Percentiles rank a stretch among this genome's conserved stretches.
phyloP scores from a whole-genome alignment of 2,329 filamentous ascomycete genomes.

The Pezicula carpinea region DNA sequence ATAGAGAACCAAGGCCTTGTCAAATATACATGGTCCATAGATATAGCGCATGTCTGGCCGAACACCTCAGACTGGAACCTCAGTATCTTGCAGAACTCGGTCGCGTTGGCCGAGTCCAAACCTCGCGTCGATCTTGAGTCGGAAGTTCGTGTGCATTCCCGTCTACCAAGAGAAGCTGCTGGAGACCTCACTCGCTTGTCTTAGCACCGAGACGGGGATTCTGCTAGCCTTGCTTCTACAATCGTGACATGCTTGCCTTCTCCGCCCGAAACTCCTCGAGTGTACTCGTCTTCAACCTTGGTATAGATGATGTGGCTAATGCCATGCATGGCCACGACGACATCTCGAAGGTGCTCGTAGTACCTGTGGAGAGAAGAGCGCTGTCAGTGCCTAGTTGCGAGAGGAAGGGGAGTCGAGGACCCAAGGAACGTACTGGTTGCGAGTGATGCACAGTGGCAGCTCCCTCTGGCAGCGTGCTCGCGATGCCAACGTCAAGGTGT shows the following conservation, averaged over 20 bases:
- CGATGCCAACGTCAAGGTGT: slow-evolving; percentile 68
- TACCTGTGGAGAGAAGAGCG: background rate
- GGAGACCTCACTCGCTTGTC: slow-evolving; percentile 44
- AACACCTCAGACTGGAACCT: slow-evolving; percentile 59
- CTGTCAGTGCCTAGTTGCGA: background rate
- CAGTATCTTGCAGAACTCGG: slow-evolving; percentile 66
- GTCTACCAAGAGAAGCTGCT: no score
- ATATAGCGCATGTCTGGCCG: slow-evolving; percentile 55
- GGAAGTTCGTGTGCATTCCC: background rate
- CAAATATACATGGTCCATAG: slow-evolving; percentile 67
- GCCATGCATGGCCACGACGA: slow-evolving; percentile 66
- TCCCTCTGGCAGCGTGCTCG: slow-evolving; percentile 61
- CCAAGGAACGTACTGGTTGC: slow-evolving; percentile 40
- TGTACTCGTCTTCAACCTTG: slow-evolving; percentile 68
- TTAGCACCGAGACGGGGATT: slow-evolving; percentile 63
- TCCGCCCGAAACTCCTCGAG: slow-evolving; percentile 61
- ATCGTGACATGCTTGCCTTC: slow-evolving; percentile 75
- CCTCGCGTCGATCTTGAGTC: slow-evolving; percentile 58
- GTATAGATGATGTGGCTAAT: slow-evolving; percentile 66
- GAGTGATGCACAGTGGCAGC: slow-evolving; percentile 53
- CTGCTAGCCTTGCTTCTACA: slow-evolving; percentile 60
- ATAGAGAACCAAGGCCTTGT: slow-evolving; percentile 63
- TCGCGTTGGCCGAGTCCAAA: slow-evolving; percentile 65
- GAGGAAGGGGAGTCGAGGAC: background rate
- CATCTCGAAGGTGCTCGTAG: slow-evolving; percentile 32